Percentiles rank a stretch among this genome's conserved stretches.
Conservation (phyloP, 768 basidiomycete species). For the Lentinula sp. region DNA sequence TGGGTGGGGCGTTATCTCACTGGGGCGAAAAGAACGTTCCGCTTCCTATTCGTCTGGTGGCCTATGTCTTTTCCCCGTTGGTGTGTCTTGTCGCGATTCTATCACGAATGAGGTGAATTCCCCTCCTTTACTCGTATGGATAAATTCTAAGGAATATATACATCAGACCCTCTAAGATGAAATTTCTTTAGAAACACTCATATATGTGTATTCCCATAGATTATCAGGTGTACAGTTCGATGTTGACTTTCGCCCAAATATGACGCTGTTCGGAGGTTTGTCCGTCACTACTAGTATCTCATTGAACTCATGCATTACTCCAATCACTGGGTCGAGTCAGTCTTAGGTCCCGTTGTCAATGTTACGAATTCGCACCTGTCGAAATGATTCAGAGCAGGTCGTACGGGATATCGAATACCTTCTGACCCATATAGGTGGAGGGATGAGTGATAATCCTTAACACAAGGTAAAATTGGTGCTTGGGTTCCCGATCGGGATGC, state of each 20-base stretch:
- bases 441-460: no score
- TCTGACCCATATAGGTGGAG: no score
- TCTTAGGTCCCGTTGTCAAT: background rate
- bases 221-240: no score
- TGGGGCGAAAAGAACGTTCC: slow-evolving; percentile 43
- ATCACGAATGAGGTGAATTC: slow-evolving; percentile 45
- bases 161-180: slow-evolving; percentile 60
- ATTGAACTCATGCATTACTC: background rate
- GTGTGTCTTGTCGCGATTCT: slow-evolving; percentile 38
- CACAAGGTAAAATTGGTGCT: no score
- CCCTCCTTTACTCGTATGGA: background rate
- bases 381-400: background rate
- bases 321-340: background rate
- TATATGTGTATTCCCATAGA: background rate
- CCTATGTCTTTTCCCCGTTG: slow-evolving; percentile 51
- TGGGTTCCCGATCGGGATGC: no score
- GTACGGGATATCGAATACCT: no score
- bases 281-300: background rate
- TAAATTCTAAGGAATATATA: background rate
- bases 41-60: slow-evolving; percentile 36
- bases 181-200: slow-evolving; percentile 31
- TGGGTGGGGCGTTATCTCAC: slow-evolving; percentile 66
- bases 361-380: background rate
- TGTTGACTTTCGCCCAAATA: no score
- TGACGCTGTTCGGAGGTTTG: no score